Conservation (phyloP, 148 eudicot species). For the Beta vulgaris region DNA sequence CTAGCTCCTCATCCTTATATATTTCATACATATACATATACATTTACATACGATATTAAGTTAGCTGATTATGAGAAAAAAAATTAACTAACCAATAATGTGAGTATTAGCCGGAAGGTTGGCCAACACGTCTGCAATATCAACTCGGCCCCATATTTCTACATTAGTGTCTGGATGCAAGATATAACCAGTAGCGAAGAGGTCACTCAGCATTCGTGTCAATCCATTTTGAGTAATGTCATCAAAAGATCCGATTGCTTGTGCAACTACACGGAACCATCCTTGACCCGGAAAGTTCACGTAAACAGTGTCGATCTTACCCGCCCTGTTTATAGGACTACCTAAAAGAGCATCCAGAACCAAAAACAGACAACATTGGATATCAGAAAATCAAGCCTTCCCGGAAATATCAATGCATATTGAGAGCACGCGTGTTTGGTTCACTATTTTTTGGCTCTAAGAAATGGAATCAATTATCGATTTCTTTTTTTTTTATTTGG, state of each 20-base stretch:
- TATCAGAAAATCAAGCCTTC: no score
- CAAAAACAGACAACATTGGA: background rate
- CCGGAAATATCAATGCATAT: no score
- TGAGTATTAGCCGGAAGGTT: constrained; percentile 7
- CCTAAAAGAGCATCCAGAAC: constrained; percentile 7
- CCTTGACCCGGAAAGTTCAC: constrained; percentile 9
- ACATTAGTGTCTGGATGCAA: background rate
- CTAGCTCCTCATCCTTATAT: no score
- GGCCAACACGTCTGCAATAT: background rate
- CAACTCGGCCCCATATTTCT: constrained; percentile 8
- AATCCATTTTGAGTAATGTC: background rate
- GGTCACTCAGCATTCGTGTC: background rate
- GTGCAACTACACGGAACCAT: constrained; percentile 2
- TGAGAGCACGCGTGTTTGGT: no score
- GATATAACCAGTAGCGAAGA: background rate
- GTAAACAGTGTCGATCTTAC: background rate
- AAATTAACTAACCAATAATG: constrained; percentile 2
- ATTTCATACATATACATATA: no score
- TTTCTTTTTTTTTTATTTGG: no score
- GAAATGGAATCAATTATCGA: no score
- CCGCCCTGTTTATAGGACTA: constrained; percentile 1
- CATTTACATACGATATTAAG: background rate
- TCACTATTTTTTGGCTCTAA: no score
- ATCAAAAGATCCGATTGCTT: background rate
- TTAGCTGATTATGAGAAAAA: background rate